Percentiles rank a stretch among this genome's conserved stretches.
These are phyloP conservation scores for Mortierella sp. DNA, from an alignment of 371 early-diverging fungal genomes.

Conservation along the genomic window DNA sequence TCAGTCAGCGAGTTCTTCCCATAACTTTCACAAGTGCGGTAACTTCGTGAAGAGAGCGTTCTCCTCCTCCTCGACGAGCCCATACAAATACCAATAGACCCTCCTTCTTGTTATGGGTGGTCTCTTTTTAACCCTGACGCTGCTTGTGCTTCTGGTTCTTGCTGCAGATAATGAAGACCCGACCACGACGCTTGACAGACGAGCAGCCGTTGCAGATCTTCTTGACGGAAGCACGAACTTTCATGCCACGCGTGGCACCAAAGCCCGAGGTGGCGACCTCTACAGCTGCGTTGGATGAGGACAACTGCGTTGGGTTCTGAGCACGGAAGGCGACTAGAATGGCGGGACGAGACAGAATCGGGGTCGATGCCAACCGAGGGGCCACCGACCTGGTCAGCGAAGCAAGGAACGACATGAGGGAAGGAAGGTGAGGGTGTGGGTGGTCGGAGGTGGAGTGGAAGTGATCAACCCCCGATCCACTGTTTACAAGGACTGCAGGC, in stretches of 20 bases:
- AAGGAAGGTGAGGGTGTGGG: not conserved
- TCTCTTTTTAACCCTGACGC: constrained; percentile 78
- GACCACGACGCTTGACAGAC: constrained; percentile 81
- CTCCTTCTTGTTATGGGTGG: too few species aligned
- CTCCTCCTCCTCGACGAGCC: too few species aligned
- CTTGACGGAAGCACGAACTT: constrained; percentile 86
- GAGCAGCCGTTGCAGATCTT: constrained; percentile 84
- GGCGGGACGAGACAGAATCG: constrained; percentile 21
- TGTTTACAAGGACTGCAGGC: too few species aligned
- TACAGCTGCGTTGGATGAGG: constrained; percentile 5
- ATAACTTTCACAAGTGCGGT: too few species aligned
- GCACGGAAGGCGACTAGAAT: constrained; percentile 23
- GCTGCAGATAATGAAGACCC: constrained; percentile 81
- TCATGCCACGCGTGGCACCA: constrained; percentile 78
- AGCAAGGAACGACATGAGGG: constrained; percentile 23
- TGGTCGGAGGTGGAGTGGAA: not conserved
- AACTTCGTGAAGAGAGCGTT: too few species aligned
- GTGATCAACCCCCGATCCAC: not conserved
- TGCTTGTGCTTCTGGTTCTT: constrained; percentile 88
- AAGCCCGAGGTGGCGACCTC: constrained; percentile 30
- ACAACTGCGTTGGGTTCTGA: constrained; percentile 23
- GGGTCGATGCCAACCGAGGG: constrained; percentile 24
- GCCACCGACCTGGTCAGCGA: constrained; percentile 33
- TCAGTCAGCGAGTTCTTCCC: too few species aligned
- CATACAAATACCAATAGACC: too few species aligned